Conservation (phyloP, 148 eudicot species). For the Arctostaphylos glauca region DNA sequence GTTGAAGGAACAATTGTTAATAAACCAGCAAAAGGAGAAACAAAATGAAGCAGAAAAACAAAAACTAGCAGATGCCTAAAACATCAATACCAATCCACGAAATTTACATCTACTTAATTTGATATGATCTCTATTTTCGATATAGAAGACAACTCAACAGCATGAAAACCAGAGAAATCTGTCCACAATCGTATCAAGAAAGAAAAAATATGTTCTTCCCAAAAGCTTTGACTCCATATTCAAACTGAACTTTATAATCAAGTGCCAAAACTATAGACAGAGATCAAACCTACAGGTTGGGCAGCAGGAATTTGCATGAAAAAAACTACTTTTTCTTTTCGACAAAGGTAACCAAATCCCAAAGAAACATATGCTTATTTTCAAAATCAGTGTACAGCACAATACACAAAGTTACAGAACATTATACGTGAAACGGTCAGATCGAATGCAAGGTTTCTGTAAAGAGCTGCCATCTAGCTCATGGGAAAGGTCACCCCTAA, state of each 20-base stretch:
- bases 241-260: not conserved
- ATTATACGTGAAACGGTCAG: not conserved
- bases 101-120: not conserved
- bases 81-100: not conserved
- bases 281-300: not conserved
- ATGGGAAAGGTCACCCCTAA: no score
- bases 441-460: no score
- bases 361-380: not conserved
- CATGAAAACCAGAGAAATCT: not conserved
- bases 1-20: constrained; percentile 1
- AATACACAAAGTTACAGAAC: not conserved
- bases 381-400: not conserved
- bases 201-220: not conserved
- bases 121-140: not conserved
- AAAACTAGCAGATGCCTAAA: not conserved
- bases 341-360: not conserved
- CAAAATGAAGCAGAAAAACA: not conserved
- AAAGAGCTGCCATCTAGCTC: no score
- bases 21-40: not conserved
- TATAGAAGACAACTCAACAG: not conserved
- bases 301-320: not conserved
- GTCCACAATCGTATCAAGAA: no score
- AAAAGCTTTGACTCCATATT: not conserved
- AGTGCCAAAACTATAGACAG: not conserved
- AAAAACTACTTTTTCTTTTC: not conserved